phyloP scores from a whole-genome alignment of 768 basidiomycete genomes.

The Tephrocybe sp. region DNA sequence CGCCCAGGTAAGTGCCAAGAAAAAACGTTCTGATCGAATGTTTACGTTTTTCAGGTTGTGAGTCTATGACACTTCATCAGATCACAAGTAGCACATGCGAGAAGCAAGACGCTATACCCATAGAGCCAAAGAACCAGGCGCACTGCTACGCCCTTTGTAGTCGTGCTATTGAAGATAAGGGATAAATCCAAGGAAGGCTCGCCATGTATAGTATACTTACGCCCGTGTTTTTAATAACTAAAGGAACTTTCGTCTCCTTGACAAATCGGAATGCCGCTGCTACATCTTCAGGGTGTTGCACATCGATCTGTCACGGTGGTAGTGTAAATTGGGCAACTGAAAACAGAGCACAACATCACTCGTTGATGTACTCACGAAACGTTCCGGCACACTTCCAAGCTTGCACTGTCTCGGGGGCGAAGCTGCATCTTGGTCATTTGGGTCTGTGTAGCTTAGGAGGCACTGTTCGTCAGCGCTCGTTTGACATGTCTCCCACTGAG shows the following conservation, averaged over 20 bases:
- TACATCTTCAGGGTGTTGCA: constrained; percentile 36
- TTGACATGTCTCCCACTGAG: constrained; percentile 60
- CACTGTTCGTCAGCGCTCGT: constrained; percentile 37
- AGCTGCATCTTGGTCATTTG: constrained; percentile 24
- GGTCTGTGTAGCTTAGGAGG: constrained; percentile 38
- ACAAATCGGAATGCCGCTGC: constrained; percentile 42
- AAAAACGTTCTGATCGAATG: background rate
- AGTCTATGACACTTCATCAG: constrained; percentile 24
- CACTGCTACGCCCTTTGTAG: constrained; percentile 46
- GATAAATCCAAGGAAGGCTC: background rate
- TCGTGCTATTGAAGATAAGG: constrained; percentile 34
- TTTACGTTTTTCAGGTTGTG: constrained; percentile 38
- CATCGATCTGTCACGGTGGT: constrained; percentile 26
- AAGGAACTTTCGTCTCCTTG: constrained; percentile 32
- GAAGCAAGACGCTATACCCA: constrained; percentile 31
- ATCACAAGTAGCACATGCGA: background rate
- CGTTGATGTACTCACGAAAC: constrained; percentile 32
- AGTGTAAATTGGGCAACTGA: background rate
- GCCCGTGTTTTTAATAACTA: constrained; percentile 52
- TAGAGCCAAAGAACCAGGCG: constrained; percentile 37
- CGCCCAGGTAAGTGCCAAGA: background rate
- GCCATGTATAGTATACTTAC: constrained; percentile 24
- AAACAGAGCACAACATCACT: background rate
- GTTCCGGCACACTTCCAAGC: constrained; percentile 34
- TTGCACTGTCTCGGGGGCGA: constrained; percentile 27